phyloP scores from a whole-genome alignment of 1,284 basidiomycete species.

The Meripilus lineatus region DNA sequence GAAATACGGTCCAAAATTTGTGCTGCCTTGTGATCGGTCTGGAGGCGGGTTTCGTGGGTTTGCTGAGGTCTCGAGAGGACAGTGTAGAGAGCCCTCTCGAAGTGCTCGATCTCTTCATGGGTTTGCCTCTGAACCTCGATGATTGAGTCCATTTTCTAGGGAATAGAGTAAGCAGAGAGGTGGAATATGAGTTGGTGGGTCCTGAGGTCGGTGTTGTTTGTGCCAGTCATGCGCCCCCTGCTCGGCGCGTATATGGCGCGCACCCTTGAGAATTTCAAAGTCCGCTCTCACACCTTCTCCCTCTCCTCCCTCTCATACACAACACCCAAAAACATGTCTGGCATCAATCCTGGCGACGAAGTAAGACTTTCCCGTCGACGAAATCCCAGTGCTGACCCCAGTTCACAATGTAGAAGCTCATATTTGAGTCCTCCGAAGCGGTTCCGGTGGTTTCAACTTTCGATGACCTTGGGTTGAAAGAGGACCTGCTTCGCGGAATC shows the following conservation, averaged over 20 bases:
- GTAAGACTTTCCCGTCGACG: slow-evolving; percentile 33
- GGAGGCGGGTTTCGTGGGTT: slow-evolving; percentile 62
- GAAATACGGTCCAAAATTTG: slow-evolving; percentile 82
- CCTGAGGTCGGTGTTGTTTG: neutral
- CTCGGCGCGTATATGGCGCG: slow-evolving; percentile 1
- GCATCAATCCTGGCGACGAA: slow-evolving; percentile 75
- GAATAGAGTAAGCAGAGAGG: neutral
- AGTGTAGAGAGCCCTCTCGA: slow-evolving; percentile 70
- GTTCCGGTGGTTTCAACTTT: slow-evolving; percentile 85
- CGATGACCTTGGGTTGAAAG: slow-evolving; percentile 92
- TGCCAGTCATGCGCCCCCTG: too few species aligned
- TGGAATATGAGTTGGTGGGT: slow-evolving; percentile 4
- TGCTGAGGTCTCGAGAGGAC: slow-evolving; percentile 60
- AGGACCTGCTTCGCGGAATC: slow-evolving; percentile 93
- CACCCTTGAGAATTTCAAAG: slow-evolving; percentile 37
- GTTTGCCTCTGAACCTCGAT: slow-evolving; percentile 90
- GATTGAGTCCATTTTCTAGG: slow-evolving; percentile 74
- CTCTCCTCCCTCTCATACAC: slow-evolving; percentile 26
- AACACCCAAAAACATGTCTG: too few species aligned
- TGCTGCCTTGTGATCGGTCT: slow-evolving; percentile 84
- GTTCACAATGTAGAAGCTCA: slow-evolving; percentile 66
- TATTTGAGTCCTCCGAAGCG: slow-evolving; percentile 96
- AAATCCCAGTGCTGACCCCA: neutral
- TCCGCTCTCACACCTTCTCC: slow-evolving; percentile 44
- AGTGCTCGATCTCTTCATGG: slow-evolving; percentile 94